Evolutionary conservation across 2,329 filamentous ascomycete species (phyloP).

Genomic region (Elsinoe perseae): DNA sequence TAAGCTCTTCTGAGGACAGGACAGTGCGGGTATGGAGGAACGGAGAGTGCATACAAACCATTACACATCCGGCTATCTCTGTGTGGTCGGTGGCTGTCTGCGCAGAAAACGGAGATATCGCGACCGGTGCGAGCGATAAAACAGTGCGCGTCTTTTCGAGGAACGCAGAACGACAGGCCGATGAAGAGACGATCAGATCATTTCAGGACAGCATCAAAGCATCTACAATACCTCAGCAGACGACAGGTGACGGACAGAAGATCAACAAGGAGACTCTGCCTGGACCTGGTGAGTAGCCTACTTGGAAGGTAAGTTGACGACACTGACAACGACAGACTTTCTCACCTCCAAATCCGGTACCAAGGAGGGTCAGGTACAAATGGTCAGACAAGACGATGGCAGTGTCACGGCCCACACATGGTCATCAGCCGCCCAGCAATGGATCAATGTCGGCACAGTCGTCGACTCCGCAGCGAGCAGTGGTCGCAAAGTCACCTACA

Average conservation of each 20-base stretch:
- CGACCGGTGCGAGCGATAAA: constrained; percentile 85
- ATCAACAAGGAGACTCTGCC: constrained; percentile 91
- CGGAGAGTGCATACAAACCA: constrained; percentile 79
- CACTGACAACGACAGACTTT: constrained; percentile 50
- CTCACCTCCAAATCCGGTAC: constrained; percentile 72
- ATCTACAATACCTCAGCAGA: constrained; percentile 81
- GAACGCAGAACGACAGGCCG: constrained; percentile 60
- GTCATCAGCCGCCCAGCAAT: constrained; percentile 50
- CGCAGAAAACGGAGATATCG: constrained; percentile 76
- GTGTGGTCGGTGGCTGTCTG: constrained; percentile 91
- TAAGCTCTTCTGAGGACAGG: constrained; percentile 90
- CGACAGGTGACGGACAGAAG: constrained; percentile 53
- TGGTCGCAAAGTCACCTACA: constrained; percentile 54
- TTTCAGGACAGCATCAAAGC: constrained; percentile 78
- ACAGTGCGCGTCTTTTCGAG: constrained; percentile 78
- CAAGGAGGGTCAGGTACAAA: constrained; percentile 94
- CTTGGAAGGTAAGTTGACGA: background rate
- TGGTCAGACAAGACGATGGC: constrained; percentile 76
- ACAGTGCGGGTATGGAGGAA: constrained; percentile 85
- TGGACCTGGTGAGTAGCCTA: constrained; percentile 47
- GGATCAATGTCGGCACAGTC: constrained; percentile 64
- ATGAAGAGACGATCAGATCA: constrained; percentile 53
- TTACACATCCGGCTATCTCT: constrained; percentile 92
- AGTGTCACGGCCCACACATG: constrained; percentile 81
- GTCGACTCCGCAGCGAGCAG: constrained; percentile 81